These are phyloP conservation scores for Chaetomium tenue DNA, from an alignment of 495 filamentous ascomycete genomes.

Conservation along the genomic window DNA sequence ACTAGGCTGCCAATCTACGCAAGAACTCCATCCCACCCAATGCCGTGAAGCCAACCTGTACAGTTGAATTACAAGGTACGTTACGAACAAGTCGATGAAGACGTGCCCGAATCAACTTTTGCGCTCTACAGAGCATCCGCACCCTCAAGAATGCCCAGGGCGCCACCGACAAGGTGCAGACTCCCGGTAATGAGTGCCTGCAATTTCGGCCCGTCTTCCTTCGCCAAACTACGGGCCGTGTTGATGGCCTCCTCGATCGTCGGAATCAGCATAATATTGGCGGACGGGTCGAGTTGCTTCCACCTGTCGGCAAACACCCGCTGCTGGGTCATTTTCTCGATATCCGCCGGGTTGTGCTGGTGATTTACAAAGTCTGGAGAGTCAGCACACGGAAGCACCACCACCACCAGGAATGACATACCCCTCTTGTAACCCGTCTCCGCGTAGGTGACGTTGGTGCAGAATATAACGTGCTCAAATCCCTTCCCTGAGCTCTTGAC, in stretches of 20 bases:
- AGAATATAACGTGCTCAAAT: conserved; percentile 84
- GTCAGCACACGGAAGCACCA: conserved; percentile 27
- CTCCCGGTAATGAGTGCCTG: conserved; percentile 62
- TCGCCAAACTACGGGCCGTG: conserved; percentile 55
- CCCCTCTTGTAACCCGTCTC: conserved; percentile 62
- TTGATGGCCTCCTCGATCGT: conserved; percentile 87
- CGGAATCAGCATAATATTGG: conserved; percentile 62
- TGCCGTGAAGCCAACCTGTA: conserved; percentile 28
- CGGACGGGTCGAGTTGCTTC: conserved; percentile 60
- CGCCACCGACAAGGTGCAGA: conserved; percentile 60
- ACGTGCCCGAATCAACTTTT: conserved; percentile 4
- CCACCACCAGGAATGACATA: conserved; percentile 19
- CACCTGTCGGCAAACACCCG: conserved; percentile 70
- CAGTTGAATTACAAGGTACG: conserved; percentile 22
- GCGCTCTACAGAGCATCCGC: conserved; percentile 41
- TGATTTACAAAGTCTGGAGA: conserved; percentile 73
- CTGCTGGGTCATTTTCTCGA: conserved; percentile 71
- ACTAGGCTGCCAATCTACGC: conserved; percentile 24
- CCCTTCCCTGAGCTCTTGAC: conserved; percentile 49
- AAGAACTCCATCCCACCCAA: conserved; percentile 5
- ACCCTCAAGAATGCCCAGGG: conserved; percentile 50
- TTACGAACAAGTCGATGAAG: conserved; percentile 20
- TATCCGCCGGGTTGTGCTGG: conserved; percentile 63
- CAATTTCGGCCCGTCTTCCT: conserved; percentile 31
- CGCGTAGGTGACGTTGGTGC: conserved; percentile 79